Percentiles rank a stretch among this genome's conserved stretches.
Conservation (phyloP, 345 rosid species). For the Cardiospermum halicacabum region DNA sequence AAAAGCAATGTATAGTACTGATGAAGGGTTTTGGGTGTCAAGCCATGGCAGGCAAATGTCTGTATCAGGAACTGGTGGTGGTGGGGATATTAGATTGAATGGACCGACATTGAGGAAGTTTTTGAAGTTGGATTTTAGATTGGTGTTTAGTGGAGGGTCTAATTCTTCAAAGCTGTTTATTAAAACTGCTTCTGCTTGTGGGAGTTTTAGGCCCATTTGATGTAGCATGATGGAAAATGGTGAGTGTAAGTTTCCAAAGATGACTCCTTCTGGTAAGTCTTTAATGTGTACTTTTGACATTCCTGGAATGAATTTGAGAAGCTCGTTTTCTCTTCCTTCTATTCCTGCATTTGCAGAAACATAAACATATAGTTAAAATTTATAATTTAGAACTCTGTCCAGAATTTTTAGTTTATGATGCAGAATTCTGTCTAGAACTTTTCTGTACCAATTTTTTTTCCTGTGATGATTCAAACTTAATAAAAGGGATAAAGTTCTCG, state of each 20-base stretch:
- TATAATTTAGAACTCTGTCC: no score
- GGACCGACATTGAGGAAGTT: conserved; percentile 34
- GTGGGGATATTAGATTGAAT: conserved; percentile 18
- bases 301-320: conserved; percentile 1
- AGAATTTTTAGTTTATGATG: no score
- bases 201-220: conserved; percentile 29
- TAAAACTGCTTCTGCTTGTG: conserved; percentile 33
- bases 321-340: neutral
- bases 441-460: no score
- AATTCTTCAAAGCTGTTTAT: conserved; percentile 38
- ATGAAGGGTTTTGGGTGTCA: conserved; percentile 21
- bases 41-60: conserved; percentile 34
- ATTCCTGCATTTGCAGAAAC: conserved; percentile 11
- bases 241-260: conserved; percentile 22
- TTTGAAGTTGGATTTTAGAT: conserved; percentile 31
- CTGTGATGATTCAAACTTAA: no score
- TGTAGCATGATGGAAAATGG: conserved; percentile 7
- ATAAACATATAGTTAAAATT: no score
- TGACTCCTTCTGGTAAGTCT: conserved; percentile 11
- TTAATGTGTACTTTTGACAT: neutral
- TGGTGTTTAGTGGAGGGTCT: conserved; percentile 26
- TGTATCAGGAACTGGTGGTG: neutral
- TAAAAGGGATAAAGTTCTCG: no score
- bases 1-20: conserved; percentile 41
- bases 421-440: no score